phyloP scores from a whole-genome alignment of 2,329 filamentous ascomycete species.

The Setomelanomma holmii region DNA sequence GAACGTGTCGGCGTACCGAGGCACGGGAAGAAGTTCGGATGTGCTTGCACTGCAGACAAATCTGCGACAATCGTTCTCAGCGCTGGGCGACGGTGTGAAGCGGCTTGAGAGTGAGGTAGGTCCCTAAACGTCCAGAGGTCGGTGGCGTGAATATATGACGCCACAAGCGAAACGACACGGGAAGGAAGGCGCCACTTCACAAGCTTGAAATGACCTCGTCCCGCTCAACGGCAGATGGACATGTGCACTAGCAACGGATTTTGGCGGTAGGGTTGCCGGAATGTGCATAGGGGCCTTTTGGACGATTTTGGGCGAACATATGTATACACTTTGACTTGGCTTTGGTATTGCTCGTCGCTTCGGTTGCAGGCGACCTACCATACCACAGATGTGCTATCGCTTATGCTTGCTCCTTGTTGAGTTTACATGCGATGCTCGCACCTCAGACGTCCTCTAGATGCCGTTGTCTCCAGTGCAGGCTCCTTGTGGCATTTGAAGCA shows the following conservation, averaged over 20 bases:
- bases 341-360: too few species aligned
- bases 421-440: too few species aligned
- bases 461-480: too few species aligned
- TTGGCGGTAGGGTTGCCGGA: background rate
- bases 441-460: too few species aligned
- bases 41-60: background rate
- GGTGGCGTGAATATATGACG: background rate
- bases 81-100: background rate
- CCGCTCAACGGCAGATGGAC: background rate
- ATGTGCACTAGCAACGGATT: background rate
- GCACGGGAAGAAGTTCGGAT: background rate
- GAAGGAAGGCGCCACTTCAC: background rate
- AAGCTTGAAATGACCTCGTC: background rate
- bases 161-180: background rate
- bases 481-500: too few species aligned
- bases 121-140: background rate
- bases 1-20: slow-evolving; percentile 3
- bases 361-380: too few species aligned
- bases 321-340: too few species aligned
- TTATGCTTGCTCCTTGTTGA: too few species aligned
- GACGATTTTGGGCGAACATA: too few species aligned
- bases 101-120: background rate
- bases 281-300: background rate
- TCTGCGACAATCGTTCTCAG: background rate
- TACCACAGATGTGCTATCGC: too few species aligned